Evolutionary conservation across 768 basidiomycete species (phyloP), one percentile per base, ranked within the genome.

Genomic region (Nidularia pulvinata): DNA sequence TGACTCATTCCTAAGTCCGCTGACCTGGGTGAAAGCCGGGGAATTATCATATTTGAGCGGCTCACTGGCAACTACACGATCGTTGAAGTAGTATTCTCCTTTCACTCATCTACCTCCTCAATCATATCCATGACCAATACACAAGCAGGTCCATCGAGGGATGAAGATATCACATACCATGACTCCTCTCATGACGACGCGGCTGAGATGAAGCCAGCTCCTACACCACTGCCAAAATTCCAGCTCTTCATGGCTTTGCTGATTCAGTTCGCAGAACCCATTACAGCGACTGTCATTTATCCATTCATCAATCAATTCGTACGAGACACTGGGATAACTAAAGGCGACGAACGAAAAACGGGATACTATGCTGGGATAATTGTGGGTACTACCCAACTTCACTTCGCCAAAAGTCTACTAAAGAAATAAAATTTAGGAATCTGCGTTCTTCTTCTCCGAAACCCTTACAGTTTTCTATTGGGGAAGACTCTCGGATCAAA

Each of bases 351-450:
- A 54, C 65, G 61, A 3, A 75, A 69, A 50, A 77, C 71, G 4
- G 78, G 78, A 0, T 80, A 80, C 59, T 81, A 76, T 63, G 78
- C 77, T 46, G 79, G 78, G 5, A 51, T 80, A 34, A 73, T 81
- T 33, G 79, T 79, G 48, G 55, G 70, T 61, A 1, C 6, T 46
- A 3, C 7, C n/a, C 32, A 46, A 5, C 34, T 43, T 19, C 19
- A 19, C 19, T 19, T 19, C 19, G 19, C 19, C 19, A 19, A 19
- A 19, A 19, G 19, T 19, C 19, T 19, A 19, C 19, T 19, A 19
- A 19, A 19, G 19, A 19, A 19, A 19, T 19, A 19, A 19, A 19
- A 19, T 33, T 9, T 52, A 79, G 77, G 73, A 76, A 65, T 79
- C 77, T 6, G 61, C 66, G 1, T 79, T 78, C 61, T 79, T 76